These are phyloP conservation scores for Candida maltosa DNA, from an alignment of 805 yeast genomes.

Conservation along the genomic window DNA sequence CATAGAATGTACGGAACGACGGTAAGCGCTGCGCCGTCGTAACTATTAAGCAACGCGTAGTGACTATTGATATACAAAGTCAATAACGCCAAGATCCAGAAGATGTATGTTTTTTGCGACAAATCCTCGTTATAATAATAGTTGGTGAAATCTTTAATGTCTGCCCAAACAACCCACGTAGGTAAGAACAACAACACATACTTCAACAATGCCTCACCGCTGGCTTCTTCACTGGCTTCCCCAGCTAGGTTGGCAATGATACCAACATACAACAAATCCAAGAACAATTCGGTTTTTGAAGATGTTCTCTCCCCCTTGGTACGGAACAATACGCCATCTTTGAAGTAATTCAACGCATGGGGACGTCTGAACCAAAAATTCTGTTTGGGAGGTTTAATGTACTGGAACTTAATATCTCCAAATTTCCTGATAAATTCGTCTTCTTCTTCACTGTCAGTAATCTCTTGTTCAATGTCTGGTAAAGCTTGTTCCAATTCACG, in stretches of 20 bases:
- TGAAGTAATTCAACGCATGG: conserved; percentile 58
- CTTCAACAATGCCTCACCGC: conserved; percentile 43
- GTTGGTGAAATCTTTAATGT: conserved; percentile 60
- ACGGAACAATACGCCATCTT: conserved; percentile 52
- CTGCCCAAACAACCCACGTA: conserved; percentile 66
- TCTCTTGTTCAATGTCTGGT: conserved; percentile 6
- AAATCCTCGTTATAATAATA: conserved; percentile 62
- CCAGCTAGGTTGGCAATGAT: conserved; percentile 59
- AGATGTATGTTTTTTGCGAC: conserved; percentile 47
- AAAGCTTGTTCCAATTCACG: too few species aligned
- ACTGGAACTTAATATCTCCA: conserved; percentile 47
- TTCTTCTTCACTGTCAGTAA: conserved; percentile 31
- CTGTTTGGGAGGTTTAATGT: conserved; percentile 41
- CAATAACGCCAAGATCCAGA: conserved; percentile 51
- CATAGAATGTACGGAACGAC: conserved; percentile 49
- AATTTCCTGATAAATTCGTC: conserved; percentile 45
- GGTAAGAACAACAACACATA: conserved; percentile 53
- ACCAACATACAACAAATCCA: conserved; percentile 64
- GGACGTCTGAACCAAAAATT: conserved; percentile 46
- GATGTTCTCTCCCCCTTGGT: conserved; percentile 55
- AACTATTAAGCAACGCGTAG: conserved; percentile 29
- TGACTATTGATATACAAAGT: conserved; percentile 52
- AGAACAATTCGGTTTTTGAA: conserved; percentile 52
- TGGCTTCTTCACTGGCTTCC: conserved; percentile 47
- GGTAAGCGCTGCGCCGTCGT: conserved; percentile 38